Evolutionary conservation across 2,329 filamentous ascomycete species (phyloP).

Genomic region (Daldinia sp.): DNA sequence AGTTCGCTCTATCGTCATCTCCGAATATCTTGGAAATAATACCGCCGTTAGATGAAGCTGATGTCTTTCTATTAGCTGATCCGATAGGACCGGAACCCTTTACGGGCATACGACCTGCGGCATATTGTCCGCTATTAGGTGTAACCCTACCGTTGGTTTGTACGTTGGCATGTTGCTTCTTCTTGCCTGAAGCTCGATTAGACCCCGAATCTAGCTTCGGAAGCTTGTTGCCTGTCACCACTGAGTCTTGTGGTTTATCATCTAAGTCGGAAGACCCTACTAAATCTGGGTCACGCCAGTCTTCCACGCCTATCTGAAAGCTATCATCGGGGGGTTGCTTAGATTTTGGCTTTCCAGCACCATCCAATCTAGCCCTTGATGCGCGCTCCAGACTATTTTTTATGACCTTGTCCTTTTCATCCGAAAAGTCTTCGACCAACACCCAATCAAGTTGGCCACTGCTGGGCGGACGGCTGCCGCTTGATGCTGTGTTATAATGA

Average conservation of each 20-base stretch:
- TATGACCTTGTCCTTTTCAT: conserved; percentile 61
- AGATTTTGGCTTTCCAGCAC: conserved; percentile 39
- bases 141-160: conserved; percentile 73
- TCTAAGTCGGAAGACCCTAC: conserved; percentile 58
- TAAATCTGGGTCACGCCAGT: conserved; percentile 85
- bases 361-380: conserved; percentile 49
- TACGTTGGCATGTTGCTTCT: conserved; percentile 50
- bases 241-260: conserved; percentile 42
- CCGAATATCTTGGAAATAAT: conserved; percentile 65
- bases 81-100: conserved; percentile 51
- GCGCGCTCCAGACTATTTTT: conserved; percentile 58
- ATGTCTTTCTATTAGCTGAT: conserved; percentile 46
- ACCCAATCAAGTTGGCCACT: conserved; percentile 83
- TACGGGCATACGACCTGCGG: conserved; percentile 53
- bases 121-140: conserved; percentile 79
- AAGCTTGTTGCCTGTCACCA: conserved; percentile 50
- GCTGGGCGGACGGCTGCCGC: conserved; percentile 75
- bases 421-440: conserved; percentile 73
- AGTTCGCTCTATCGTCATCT: conserved; percentile 55
- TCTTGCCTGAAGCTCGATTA: conserved; percentile 39
- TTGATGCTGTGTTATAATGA: conserved; percentile 51
- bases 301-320: conserved; percentile 86
- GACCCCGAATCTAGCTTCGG: conserved; percentile 41
- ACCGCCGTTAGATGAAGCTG: conserved; percentile 47
- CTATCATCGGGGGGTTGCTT: conserved; percentile 61